Conservation (phyloP, 108 stramenopile genomes). For the Cyclotella baltica region DNA sequence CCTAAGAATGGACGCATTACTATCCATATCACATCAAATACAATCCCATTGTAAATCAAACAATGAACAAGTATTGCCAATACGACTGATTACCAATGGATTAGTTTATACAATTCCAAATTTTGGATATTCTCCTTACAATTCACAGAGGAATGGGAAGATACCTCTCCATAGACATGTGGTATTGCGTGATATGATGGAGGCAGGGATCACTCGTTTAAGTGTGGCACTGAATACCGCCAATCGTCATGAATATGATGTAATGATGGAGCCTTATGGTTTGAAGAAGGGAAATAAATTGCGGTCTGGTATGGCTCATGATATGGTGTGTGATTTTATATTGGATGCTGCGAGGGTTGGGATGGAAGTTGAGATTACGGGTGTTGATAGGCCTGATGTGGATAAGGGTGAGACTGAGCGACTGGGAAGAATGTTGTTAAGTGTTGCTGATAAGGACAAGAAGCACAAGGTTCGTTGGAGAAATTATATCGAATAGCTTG, state of each 20-base stretch:
- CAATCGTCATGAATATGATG: conserved; percentile 49
- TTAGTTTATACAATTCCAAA: conserved; percentile 38
- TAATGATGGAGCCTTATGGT: conserved; percentile 36
- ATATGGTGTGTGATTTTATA: conserved; percentile 64
- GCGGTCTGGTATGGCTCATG: conserved; percentile 54
- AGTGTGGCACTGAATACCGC: conserved; percentile 43
- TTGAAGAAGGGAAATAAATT: neutral
- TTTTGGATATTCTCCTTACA: conserved; percentile 40
- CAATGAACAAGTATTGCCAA: neutral
- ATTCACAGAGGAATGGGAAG: conserved; percentile 13
- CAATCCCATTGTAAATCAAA: conserved; percentile 2
- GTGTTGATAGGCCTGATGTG: conserved; percentile 69
- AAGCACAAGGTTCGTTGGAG: conserved; percentile 28
- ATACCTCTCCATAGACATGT: conserved; percentile 28
- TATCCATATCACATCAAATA: conserved; percentile 38
- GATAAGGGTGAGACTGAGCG: conserved; percentile 57
- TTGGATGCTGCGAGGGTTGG: conserved; percentile 52
- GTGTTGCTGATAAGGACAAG: conserved; percentile 12
- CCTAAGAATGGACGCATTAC: conserved; percentile 64
- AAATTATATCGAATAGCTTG: conserved; percentile 19
- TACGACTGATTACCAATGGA: conserved; percentile 48
- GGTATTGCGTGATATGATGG: conserved; percentile 42
- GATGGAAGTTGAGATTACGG: conserved; percentile 73
- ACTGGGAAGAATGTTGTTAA: conserved; percentile 30
- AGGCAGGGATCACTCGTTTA: conserved; percentile 27